These are phyloP conservation scores for Trichoderma sp. DNA, from an alignment of 2,329 filamentous ascomycete species.

Conservation along the genomic window DNA sequence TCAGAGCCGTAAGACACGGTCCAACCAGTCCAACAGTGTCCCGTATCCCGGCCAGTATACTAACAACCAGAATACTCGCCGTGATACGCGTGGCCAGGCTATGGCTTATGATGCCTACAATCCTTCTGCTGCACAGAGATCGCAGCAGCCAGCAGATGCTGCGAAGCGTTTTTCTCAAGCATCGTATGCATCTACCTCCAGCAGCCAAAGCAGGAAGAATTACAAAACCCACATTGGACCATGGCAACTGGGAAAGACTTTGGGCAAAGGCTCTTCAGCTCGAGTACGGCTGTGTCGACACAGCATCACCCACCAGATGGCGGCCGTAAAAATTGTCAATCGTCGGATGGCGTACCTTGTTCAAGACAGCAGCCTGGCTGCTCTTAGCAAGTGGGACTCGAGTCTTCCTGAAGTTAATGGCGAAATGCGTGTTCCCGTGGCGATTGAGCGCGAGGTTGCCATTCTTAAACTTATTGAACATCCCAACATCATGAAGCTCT, in stretches of 20 bases:
- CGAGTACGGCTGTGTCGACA: constrained; percentile 86
- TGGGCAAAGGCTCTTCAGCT: constrained; percentile 88
- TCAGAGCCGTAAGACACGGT: constrained; percentile 39
- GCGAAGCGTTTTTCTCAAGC: constrained; percentile 47
- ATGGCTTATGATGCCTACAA: constrained; percentile 31
- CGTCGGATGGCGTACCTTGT: constrained; percentile 79
- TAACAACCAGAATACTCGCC: constrained; percentile 11
- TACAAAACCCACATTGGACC: constrained; percentile 82
- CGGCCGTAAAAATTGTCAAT: constrained; percentile 94
- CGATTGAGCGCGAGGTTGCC: constrained; percentile 91
- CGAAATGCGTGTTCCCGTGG: constrained; percentile 76
- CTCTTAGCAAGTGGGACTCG: constrained; percentile 74
- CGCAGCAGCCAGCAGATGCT: constrained; percentile 41
- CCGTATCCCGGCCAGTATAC: constrained; percentile 26
- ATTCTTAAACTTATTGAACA: constrained; percentile 97
- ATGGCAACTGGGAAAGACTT: constrained; percentile 87
- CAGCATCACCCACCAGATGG: constrained; percentile 73
- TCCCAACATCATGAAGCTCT: constrained; percentile 89
- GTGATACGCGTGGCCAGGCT: constrained; percentile 8
- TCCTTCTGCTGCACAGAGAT: constrained; percentile 35
- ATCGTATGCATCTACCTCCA: constrained; percentile 48
- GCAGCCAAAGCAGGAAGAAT: constrained; percentile 46
- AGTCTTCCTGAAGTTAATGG: constrained; percentile 61
- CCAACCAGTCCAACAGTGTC: constrained; percentile 34
- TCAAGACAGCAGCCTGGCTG: constrained; percentile 82